phyloP scores from a whole-genome alignment of 495 filamentous ascomycete genomes.

The Xylaria cubensis region DNA sequence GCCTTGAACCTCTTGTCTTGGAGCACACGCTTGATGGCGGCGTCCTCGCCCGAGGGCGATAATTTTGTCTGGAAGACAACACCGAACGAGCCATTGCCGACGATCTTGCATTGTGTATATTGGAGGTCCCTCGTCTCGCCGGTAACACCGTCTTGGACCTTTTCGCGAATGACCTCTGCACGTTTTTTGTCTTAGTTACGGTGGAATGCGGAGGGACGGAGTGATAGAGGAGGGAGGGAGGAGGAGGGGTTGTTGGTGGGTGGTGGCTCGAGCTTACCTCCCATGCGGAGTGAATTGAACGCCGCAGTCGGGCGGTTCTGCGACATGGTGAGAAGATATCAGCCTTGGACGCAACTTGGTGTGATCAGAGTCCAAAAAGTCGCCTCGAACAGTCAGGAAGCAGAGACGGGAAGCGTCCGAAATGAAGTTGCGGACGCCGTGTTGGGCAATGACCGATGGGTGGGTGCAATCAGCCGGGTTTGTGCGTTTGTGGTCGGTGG shows the following conservation, averaged over 20 bases:
- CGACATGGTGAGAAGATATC: conserved; percentile 50
- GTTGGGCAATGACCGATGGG: conserved; percentile 53
- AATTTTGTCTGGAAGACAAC: conserved; percentile 99
- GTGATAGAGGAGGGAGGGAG: too few species aligned
- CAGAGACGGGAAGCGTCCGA: conserved; percentile 38
- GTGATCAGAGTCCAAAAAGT: conserved; percentile 33
- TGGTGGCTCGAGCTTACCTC: conserved; percentile 50
- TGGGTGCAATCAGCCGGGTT: conserved; percentile 35
- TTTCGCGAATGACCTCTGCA: conserved; percentile 95
- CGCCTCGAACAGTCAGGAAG: conserved; percentile 45
- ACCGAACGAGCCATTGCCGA: conserved; percentile 98
- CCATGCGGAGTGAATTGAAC: conserved; percentile 61
- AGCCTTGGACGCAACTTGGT: conserved; percentile 39
- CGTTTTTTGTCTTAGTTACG: conserved; percentile 31
- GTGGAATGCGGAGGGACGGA: neutral
- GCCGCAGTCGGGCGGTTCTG: conserved; percentile 57
- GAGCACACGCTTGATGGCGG: conserved; percentile 96
- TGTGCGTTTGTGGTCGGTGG: conserved; percentile 33
- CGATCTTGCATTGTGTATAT: conserved; percentile 99
- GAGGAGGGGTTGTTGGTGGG: conserved; percentile 20
- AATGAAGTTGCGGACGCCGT: conserved; percentile 48
- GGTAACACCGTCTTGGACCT: conserved; percentile 97
- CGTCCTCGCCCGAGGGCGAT: conserved; percentile 94
- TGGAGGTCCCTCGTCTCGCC: conserved; percentile 95
- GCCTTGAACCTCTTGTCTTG: conserved; percentile 99